A percentile compares a stretch with the other conserved stretches of the same genome.
These are phyloP conservation scores for Xylaria sp. DNA, from an alignment of 2,329 filamentous ascomycete species.

Conservation along the genomic window DNA sequence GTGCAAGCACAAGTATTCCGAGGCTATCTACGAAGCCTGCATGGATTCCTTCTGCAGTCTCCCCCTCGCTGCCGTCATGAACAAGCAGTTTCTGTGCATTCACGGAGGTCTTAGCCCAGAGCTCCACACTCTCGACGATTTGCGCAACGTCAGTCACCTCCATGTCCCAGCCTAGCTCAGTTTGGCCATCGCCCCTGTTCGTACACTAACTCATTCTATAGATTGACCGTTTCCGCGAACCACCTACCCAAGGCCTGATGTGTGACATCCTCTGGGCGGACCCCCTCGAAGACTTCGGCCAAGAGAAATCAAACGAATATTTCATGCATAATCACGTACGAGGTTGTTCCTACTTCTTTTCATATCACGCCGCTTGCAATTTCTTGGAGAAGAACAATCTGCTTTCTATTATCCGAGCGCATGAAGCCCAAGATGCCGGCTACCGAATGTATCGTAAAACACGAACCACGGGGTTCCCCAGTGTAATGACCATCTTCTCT, in stretches of 20 bases:
- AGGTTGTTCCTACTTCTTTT: slow-evolving; percentile 99
- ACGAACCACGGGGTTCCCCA: slow-evolving; percentile 95
- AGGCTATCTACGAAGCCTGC: slow-evolving; percentile 94
- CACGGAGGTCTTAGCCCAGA: slow-evolving; percentile 97
- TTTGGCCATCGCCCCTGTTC: not conserved
- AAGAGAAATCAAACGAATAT: slow-evolving; percentile 98
- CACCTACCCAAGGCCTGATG: slow-evolving; percentile 97
- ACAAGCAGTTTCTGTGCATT: slow-evolving; percentile 99
- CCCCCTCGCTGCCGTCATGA: slow-evolving; percentile 96
- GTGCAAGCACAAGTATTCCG: slow-evolving; percentile 99
- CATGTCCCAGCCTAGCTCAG: not conserved
- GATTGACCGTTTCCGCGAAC: slow-evolving; percentile 98
- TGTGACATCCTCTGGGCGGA: slow-evolving; percentile 99
- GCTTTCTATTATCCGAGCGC: slow-evolving; percentile 94
- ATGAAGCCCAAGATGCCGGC: slow-evolving; percentile 97
- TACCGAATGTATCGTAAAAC: slow-evolving; percentile 99
- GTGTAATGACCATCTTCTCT: slow-evolving; percentile 99
- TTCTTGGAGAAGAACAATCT: slow-evolving; percentile 99
- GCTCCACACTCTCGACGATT: slow-evolving; percentile 92
- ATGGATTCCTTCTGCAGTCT: slow-evolving; percentile 98
- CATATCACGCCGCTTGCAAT: slow-evolving; percentile 94
- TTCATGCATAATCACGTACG: slow-evolving; percentile 98
- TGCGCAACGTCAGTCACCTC: slow-evolving; percentile 76
- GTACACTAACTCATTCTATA: slow-evolving; percentile 51
- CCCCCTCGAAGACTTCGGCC: slow-evolving; percentile 96